Conservation (phyloP, 257 asterid species). For the Rhazya stricta region DNA sequence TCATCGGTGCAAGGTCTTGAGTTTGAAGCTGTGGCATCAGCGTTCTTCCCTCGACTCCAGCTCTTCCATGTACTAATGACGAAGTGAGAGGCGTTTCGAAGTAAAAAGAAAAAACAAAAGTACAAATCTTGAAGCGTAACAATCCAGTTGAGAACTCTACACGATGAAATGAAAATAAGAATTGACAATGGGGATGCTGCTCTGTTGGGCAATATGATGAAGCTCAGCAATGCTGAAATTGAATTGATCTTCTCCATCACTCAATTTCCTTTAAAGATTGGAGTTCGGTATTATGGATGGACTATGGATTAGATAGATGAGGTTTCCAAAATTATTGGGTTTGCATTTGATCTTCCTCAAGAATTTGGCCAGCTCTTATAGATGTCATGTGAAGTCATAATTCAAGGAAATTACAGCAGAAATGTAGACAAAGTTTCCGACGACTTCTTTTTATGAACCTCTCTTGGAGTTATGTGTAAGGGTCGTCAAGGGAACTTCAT, state of each 20-base stretch:
- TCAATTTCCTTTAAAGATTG: neutral
- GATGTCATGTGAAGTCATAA: neutral
- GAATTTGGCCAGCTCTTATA: neutral
- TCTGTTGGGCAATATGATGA: conserved; percentile 16
- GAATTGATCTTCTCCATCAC: conserved; percentile 18
- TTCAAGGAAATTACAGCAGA: conserved; percentile 12
- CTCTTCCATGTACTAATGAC: neutral
- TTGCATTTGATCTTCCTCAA: neutral
- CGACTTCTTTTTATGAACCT: neutral
- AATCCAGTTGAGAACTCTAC: conserved; percentile 23
- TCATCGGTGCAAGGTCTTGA: neutral
- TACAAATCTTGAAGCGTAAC: conserved; percentile 29
- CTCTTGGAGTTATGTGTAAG: conserved; percentile 8
- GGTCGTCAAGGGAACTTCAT: conserved; percentile 9
- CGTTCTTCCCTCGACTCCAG: neutral
- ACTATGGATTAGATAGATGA: neutral
- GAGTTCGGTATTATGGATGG: neutral
- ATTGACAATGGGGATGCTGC: conserved; percentile 25
- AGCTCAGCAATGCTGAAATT: neutral
- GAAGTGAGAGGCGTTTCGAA: conserved; percentile 4
- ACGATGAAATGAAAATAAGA: conserved; percentile 20
- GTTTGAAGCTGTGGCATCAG: neutral
- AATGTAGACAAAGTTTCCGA: conserved; percentile 9
- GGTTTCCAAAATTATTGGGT: conserved; percentile 3
- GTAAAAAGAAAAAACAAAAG: conserved; percentile 14